Evolutionary conservation across 805 yeast genomes (phyloP), one percentile per base, ranked within the genome.

Genomic region (Saturnispora besseyi): DNA sequence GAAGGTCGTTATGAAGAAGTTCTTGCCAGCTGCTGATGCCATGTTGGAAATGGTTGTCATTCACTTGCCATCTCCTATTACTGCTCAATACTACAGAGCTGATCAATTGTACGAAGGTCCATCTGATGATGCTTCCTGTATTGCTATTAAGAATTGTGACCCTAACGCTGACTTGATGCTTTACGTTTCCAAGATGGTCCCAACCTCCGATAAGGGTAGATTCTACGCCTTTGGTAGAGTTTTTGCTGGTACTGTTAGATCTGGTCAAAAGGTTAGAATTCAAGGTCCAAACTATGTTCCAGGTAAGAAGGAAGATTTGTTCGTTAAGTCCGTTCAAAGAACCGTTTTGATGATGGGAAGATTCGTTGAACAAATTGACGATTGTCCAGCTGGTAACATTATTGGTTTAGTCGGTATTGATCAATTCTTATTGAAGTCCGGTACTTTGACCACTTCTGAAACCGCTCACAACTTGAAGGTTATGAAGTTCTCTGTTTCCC

Each of bases 151-250:
- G 81, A 84, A 86, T 83, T 91, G 99, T 85, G 97, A 91, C 79
- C 96, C 98, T 70, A 84, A 75, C 69, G 96, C 95, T 66, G 98
- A 91, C 72, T 85, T 91, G 71, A 91, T 91, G 99, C 82, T 91
- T 71, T 91, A 91, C 89, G 93, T 91, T 70, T 93, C 98, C 77
- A 91, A 91, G 96, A 91, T 91, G 99, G 98, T 91, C 64, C 99
- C 99, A 77, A 91, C 99, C 73, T 91, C 98, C 65, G 99, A 91
- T 77, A 93, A 91, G 82, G 99, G 99, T 84, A 89, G 99, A 81
- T 91, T 91, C 96, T 91, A 89, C 85, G 99, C 99, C 71, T 93
- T 91, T 80, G 99, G 99, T 77, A 93, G 99, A 83, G 98, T 91
- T 73, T 91, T 91, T 81, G 87, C 98, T 65, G 99, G 99, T 89